Base-by-base conservation (phyloP, 1,139 yeast species). In the Blastobotrys buckinghamii region DNA sequence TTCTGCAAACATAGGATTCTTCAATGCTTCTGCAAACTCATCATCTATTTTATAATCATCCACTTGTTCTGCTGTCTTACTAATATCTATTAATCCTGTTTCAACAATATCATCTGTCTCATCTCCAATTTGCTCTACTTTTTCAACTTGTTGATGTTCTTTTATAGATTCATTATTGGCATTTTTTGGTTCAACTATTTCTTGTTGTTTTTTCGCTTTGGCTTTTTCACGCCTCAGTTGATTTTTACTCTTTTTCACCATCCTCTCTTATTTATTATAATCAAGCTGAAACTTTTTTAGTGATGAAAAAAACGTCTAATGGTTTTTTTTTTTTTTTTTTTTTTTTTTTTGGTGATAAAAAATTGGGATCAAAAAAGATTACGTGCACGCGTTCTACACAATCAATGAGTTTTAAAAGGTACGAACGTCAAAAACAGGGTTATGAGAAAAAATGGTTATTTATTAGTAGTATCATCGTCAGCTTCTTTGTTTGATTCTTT, bases 211-310 rank as follows among this genome's bases (percentile, higher is more conserved):
- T 57, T 76, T 69, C 52, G 65, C 73, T 64, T 81, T 82, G 10
- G 75, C 77, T 59, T 72, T 72, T 59, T 80, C 86, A 48, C 89
- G 70, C 50, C 90, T 72, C 44, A 81, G 66, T 66, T 82, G 89
- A 50, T 68, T 69, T 55, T 68, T 69, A 34, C 63, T 50, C 55
- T 59, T 61, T 33, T 54, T 58, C 17, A 44, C 48, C 44, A 32
- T 43, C 4, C 22, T 45, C 8, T 3, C 13, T 12, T 30, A 9
- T 38, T 34, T 42, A 15, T 16, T 22, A 27, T n/a, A n/a, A n/a
- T n/a, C n/a, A n/a, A 26, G 33, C 19, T 39, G 34, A 27, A 13
- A 27, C 10, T 13, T 13, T 29, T 30, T 33, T 19, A 5, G 20
- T 20, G 40, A 22, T 20, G 30, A 34, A 4, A 15, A 39, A 40